Percentiles rank a stretch among this genome's conserved stretches.
Conservation (phyloP, 2,329 filamentous ascomycete species). For the Endothia cerciana region DNA sequence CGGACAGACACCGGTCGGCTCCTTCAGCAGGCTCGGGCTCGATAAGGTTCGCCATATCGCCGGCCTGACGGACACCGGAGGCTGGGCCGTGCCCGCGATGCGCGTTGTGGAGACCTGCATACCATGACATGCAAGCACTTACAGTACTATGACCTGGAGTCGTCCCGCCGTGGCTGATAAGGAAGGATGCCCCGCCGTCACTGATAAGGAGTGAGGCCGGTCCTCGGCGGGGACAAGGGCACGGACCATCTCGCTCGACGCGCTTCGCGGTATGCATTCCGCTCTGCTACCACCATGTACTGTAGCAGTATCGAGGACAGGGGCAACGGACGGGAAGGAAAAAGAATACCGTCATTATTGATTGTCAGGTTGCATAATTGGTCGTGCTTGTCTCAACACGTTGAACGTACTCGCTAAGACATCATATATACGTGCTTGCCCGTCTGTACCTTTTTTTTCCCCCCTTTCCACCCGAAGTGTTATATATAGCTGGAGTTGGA, state of each 20-base stretch:
- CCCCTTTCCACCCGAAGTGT: neutral
- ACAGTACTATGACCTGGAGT: neutral
- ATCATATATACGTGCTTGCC: neutral
- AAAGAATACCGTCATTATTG: neutral
- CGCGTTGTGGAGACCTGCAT: neutral
- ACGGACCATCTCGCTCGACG: slow-evolving; percentile 5
- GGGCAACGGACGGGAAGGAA: neutral
- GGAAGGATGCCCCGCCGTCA: slow-evolving; percentile 18
- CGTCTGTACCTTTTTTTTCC: neutral
- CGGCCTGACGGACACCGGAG: neutral
- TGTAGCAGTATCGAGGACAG: neutral
- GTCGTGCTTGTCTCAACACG: neutral
- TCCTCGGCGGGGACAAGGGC: neutral
- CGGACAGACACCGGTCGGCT: neutral
- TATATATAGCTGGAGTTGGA: slow-evolving; percentile 9
- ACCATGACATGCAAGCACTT: slow-evolving; percentile 23
- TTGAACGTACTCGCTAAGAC: neutral
- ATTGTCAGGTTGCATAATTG: neutral
- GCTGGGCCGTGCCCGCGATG: neutral
- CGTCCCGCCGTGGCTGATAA: slow-evolving; percentile 14
- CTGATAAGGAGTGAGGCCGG: slow-evolving; percentile 18
- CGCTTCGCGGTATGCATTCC: neutral
- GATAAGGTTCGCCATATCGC: neutral
- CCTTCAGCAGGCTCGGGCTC: neutral
- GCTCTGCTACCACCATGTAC: neutral